A percentile compares a stretch with the other conserved stretches of the same genome.
These are phyloP conservation scores for Microdochium bolleyi DNA, from an alignment of 2,329 filamentous ascomycete species.

Conservation along the genomic window DNA sequence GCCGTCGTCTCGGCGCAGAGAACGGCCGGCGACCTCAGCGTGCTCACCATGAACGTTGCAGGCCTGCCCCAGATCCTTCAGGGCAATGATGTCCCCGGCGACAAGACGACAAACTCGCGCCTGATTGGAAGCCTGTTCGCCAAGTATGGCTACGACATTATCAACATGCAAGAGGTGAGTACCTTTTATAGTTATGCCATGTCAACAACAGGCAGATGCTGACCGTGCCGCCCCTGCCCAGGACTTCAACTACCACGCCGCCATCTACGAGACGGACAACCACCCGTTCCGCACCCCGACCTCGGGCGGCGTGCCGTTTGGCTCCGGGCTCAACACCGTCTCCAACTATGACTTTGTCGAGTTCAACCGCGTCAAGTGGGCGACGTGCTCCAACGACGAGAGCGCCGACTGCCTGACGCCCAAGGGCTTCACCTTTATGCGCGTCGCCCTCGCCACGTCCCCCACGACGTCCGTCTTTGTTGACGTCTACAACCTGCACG, in stretches of 20 bases:
- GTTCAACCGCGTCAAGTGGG: conserved; percentile 51
- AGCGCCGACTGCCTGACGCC: conserved; percentile 56
- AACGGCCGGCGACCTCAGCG: conserved; percentile 31
- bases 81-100: conserved; percentile 51
- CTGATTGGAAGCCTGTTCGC: conserved; percentile 49
- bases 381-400: conserved; percentile 45
- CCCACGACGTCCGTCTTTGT: conserved; percentile 40
- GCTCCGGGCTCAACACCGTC: conserved; percentile 57
- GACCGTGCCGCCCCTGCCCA: conserved; percentile 6
- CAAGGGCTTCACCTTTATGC: conserved; percentile 64
- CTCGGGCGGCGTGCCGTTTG: conserved; percentile 55
- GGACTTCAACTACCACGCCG: conserved; percentile 62
- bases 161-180: conserved; percentile 60
- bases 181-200: not conserved
- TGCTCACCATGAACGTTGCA: conserved; percentile 29
- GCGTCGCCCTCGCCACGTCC: conserved; percentile 31
- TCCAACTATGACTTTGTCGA: conserved; percentile 49
- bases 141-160: conserved; percentile 49
- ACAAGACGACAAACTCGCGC: conserved; percentile 50
- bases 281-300: conserved; percentile 55
- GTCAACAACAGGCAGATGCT: not conserved
- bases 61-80: conserved; percentile 45
- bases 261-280: conserved; percentile 51
- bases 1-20: not conserved
- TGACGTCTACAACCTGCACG: conserved; percentile 60